Evolutionary conservation across 2,329 filamentous ascomycete species (phyloP), one percentile per base, ranked within the genome.

Genomic region (Gnomoniopsis smithogilvyi): DNA sequence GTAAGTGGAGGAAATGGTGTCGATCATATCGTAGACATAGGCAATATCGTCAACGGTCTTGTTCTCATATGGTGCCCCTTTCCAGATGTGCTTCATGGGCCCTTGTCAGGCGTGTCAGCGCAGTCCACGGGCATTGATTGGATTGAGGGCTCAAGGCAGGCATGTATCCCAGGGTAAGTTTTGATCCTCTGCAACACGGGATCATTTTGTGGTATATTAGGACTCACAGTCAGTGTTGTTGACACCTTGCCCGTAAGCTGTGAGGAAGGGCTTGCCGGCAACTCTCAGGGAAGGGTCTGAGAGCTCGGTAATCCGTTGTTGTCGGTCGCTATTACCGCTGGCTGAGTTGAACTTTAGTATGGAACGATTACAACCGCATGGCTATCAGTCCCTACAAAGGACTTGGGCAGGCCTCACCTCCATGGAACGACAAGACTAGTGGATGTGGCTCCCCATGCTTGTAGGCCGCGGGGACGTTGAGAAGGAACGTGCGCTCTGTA

Each of bases 51-150:
- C 64, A n/a, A 64, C 66, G 2, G 64, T 64, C 15, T n/a, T 62
- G 45, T 68, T 66, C 41, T 63, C 66, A 33, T 67, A 67, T 0
- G 65, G 66, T 8, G 66, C 66, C 4, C 66, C 66, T 57, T 67
- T 65, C 66, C 66, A 67, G 15, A 64, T 64, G 36, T 66, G 61
- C n/a, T 45, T 63, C 65, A 63, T 66, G n/a, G 59, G 46, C 63
- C n/a, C n/a, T n/a, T n/a, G n/a, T n/a, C n/a, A n/a, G n/a, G n/a
- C n/a, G n/a, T n/a, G n/a, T n/a, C n/a, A n/a, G n/a, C n/a, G n/a
- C n/a, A n/a, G n/a, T n/a, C n/a, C n/a, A n/a, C n/a, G n/a, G n/a
- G n/a, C n/a, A n/a, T n/a, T n/a, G n/a, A n/a, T n/a, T n/a, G n/a
- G n/a, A n/a, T n/a, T n/a, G n/a, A n/a, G n/a, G n/a, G n/a, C n/a